Conservation (phyloP, 176 grass and related monocot species). For the Zizania latifolia region DNA sequence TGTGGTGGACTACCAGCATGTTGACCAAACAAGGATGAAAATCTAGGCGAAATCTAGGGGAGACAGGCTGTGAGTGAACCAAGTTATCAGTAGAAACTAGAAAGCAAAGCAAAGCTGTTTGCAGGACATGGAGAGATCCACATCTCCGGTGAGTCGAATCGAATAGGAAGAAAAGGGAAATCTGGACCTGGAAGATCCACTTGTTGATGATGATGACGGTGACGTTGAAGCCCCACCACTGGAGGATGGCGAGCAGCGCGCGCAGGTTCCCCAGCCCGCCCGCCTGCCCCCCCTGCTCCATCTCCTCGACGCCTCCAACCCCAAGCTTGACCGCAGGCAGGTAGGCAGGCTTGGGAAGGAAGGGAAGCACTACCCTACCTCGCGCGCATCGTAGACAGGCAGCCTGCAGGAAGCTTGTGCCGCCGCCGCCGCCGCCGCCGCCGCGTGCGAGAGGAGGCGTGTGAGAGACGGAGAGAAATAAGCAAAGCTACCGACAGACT, state of each 20-base stretch:
- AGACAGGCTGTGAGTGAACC: no score
- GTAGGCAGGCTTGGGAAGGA: neutral
- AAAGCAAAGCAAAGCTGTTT: neutral
- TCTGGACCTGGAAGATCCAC: slow-evolving; percentile 96
- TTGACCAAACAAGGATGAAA: neutral
- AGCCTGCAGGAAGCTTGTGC: neutral
- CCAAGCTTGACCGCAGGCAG: neutral
- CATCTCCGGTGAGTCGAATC: neutral
- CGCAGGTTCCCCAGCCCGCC: slow-evolving; percentile 43
- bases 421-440: neutral
- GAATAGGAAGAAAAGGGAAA: neutral
- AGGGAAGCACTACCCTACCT: neutral
- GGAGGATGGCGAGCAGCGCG: slow-evolving; percentile 69
- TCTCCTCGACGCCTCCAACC: slow-evolving; percentile 6
- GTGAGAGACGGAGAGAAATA: neutral
- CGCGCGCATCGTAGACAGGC: neutral
- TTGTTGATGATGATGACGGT: slow-evolving; percentile 99
- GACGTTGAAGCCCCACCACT: slow-evolving; percentile 99
- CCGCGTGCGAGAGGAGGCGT: neutral
- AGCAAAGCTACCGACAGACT: no score
- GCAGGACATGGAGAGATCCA: neutral
- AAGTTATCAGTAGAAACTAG: neutral
- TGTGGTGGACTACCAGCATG: neutral
- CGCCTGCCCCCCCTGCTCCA: slow-evolving; percentile 47
- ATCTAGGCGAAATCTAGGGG: neutral